Conservation (phyloP, 352 stramenopile genomes). For the Phytopythium mirpurense region DNA sequence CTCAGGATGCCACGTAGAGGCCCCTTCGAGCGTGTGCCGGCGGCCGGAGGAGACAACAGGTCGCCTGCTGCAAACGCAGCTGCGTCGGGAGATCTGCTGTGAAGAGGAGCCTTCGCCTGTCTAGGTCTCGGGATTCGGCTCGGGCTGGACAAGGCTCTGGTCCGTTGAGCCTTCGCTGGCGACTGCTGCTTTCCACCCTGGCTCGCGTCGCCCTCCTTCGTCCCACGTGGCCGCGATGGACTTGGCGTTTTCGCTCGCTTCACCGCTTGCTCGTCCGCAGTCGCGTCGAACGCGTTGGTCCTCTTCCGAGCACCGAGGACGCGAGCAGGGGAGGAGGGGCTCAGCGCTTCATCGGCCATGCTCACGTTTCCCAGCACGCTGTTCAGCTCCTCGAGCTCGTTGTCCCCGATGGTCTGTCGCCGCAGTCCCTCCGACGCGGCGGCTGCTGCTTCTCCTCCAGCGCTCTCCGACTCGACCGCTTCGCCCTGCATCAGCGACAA, state of each 20-base stretch:
- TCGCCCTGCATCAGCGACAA: slow-evolving; percentile 18
- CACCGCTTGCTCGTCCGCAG: neutral
- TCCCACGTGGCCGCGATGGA: neutral
- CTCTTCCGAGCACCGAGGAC: slow-evolving; percentile 20
- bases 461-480: neutral
- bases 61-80: neutral
- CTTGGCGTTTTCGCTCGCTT: slow-evolving; percentile 12
- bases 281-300: slow-evolving; percentile 11
- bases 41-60: neutral
- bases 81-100: neutral
- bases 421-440: slow-evolving; percentile 15
- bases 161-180: neutral
- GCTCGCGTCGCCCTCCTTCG: neutral
- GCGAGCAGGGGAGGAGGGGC: neutral
- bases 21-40: slow-evolving; percentile 14
- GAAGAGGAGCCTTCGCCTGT: neutral
- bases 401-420: slow-evolving; percentile 56
- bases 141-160: neutral
- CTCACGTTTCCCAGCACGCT: slow-evolving; percentile 11
- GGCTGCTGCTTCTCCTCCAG: neutral
- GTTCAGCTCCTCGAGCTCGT: slow-evolving; percentile 37
- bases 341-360: slow-evolving; percentile 3
- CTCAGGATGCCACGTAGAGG: slow-evolving; percentile 76
- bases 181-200: neutral
- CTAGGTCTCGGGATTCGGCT: slow-evolving; percentile 1